Evolutionary conservation across 495 filamentous ascomycete species (phyloP), one percentile per base, ranked within the genome.

Genomic region (Alectoria sarmentosa): DNA sequence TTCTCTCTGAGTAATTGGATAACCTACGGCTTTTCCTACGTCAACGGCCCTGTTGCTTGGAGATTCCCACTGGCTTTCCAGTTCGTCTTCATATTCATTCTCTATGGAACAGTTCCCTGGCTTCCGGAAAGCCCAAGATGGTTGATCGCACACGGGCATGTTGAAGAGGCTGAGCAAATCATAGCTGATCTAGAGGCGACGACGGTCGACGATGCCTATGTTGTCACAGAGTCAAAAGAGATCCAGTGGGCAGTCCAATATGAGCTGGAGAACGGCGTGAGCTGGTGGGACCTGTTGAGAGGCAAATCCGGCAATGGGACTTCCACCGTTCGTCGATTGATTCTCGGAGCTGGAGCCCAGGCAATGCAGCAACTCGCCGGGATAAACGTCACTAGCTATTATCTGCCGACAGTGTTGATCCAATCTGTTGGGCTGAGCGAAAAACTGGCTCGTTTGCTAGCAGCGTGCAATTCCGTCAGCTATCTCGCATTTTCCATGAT

Each of bases 51-150:
- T 3, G 65, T 80, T 11, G 75, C 76, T 6, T 84, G 82, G 84
- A 75, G 84, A 36, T 79, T 86, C 59, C 83, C 83, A 0, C 75
- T 86, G 19, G 81, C 80, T 19, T 81, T 85, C 65, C 83, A 86
- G 65, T 80, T 82, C 63, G 70, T 86, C 65, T 85, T 86, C 70
- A 81, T 83, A 36, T 66, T 85, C 65, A 73, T 79, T 49, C 72
- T 85, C 6, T 83, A 69, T 63, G 70, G 63, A 28, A 83, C 79
- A 4, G 74, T 78, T 1, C 81, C 80, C 0, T 84, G 80, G 80
- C 75, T 85, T 28, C 77, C 85, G 34, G 80, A 86, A 70, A 82
- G 81, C 49, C 77, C 86, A 37, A 79, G 80, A 70, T 82, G 81
- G 79, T 74, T 81, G 26, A 69, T 84, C 10, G 71, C 75, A 0